Percentiles rank a stretch among this genome's conserved stretches.
phyloP scores from a whole-genome alignment of 2,329 filamentous ascomycete genomes.

The Colletotrichum limetticola region DNA sequence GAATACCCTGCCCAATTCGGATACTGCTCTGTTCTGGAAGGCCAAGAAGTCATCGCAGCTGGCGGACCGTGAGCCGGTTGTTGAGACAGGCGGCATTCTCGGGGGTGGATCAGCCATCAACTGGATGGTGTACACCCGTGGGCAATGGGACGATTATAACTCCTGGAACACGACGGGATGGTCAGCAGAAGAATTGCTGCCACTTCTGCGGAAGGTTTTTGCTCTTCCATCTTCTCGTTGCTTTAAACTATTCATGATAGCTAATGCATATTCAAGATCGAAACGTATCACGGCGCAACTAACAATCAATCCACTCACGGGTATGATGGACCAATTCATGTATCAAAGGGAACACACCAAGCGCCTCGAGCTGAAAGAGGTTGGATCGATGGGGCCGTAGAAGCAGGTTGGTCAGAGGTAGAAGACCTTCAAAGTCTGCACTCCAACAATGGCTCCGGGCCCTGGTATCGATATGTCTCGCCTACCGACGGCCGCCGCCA shows the following conservation, averaged over 20 bases:
- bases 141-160: conserved; percentile 46
- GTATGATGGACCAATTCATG: conserved; percentile 57
- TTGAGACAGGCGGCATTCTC: conserved; percentile 41
- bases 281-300: conserved; percentile 58
- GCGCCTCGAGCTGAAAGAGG: conserved; percentile 51
- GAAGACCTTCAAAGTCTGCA: conserved; percentile 60
- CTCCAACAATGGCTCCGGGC: conserved; percentile 38
- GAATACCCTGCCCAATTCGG: conserved; percentile 12
- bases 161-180: conserved; percentile 48
- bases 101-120: conserved; percentile 48
- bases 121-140: conserved; percentile 45
- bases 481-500: conserved; percentile 55
- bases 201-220: conserved; percentile 45
- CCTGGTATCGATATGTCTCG: conserved; percentile 34
- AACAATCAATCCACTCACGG: conserved; percentile 54
- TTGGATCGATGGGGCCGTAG: conserved; percentile 55
- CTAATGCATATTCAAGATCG: conserved; percentile 45
- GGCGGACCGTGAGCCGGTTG: conserved; percentile 37
- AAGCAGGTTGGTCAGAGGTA: conserved; percentile 57
- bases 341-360: conserved; percentile 58
- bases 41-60: conserved; percentile 38
- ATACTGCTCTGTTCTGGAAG: conserved; percentile 39
- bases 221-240: not conserved
- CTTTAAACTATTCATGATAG: not conserved
- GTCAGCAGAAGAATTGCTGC: conserved; percentile 44